Conservation (phyloP, 768 basidiomycete species). For the Boletus fagicola region DNA sequence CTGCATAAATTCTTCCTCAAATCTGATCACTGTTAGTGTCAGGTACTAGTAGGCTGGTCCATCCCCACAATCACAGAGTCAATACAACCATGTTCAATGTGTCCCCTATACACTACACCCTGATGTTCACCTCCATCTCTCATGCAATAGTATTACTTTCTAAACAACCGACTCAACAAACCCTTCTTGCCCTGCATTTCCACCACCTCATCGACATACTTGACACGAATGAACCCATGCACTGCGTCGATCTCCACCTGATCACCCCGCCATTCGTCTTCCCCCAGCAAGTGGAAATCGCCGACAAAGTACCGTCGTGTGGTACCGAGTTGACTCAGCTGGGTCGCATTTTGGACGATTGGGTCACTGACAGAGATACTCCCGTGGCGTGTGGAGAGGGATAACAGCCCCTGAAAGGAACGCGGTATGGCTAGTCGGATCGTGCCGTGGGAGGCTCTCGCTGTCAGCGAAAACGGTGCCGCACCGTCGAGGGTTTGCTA, state of each 20-base stretch:
- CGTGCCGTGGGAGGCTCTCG: constrained; percentile 8
- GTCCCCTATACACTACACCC: too few relatives aligned
- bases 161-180: constrained; percentile 22
- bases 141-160: not conserved
- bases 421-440: constrained; percentile 19
- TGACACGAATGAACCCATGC: constrained; percentile 22
- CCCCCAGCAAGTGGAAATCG: constrained; percentile 18
- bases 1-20: not conserved
- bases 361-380: constrained; percentile 12
- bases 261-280: constrained; percentile 23
- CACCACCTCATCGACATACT: constrained; percentile 19
- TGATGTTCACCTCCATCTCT: too few relatives aligned
- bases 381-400: constrained; percentile 19
- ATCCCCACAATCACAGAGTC: too few relatives aligned
- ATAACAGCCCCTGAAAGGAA: constrained; percentile 23
- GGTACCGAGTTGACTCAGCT: constrained; percentile 22
- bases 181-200: constrained; percentile 7
- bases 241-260: constrained; percentile 14
- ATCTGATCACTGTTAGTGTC: not conserved
- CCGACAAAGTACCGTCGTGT: constrained; percentile 27
- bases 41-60: too few relatives aligned
- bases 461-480: constrained; percentile 19
- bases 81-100: too few relatives aligned
- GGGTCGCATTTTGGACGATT: constrained; percentile 17
- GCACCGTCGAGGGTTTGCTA: constrained; percentile 17